Evolutionary conservation across 192 early-diverging fungal genomes (phyloP).

Genomic region (Dimargaris cristalligena): DNA sequence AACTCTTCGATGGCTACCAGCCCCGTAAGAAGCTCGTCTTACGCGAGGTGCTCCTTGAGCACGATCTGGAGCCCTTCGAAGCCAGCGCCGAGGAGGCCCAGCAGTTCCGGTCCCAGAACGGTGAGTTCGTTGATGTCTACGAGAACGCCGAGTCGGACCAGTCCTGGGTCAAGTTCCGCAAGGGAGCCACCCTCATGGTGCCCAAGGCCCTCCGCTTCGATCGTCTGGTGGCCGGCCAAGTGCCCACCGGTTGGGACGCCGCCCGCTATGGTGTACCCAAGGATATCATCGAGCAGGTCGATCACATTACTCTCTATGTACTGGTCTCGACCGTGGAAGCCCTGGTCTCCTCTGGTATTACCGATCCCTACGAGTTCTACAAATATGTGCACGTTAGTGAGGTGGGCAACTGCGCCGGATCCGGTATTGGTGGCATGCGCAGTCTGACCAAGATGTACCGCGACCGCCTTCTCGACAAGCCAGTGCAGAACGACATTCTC

Average conservation of each 20-base stretch:
- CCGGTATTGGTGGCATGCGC: conserved; percentile 75
- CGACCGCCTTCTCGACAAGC: conserved; percentile 60
- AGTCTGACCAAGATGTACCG: conserved; percentile 64
- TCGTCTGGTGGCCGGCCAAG: conserved; percentile 66
- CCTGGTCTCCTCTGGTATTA: conserved; percentile 74
- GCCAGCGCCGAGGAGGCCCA: conserved; percentile 71
- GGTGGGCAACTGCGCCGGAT: conserved; percentile 78
- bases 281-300: conserved; percentile 82
- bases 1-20: conserved; percentile 71
- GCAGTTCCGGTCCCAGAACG: conserved; percentile 68
- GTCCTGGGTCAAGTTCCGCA: conserved; percentile 64
- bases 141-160: conserved; percentile 39
- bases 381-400: conserved; percentile 90
- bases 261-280: conserved; percentile 80
- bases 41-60: conserved; percentile 77
- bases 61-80: conserved; percentile 77
- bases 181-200: conserved; percentile 74
- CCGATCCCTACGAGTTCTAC: conserved; percentile 95
- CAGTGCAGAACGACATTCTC: conserved; percentile 78
- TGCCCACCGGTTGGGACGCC: conserved; percentile 91
- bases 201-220: conserved; percentile 89
- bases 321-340: conserved; percentile 86
- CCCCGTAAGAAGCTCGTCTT: conserved; percentile 69
- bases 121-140: conserved; percentile 51
- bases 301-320: conserved; percentile 76